Percentiles rank a stretch among this genome's conserved stretches.
Evolutionary conservation across 139 green algal genomes (phyloP).

Genomic region (Ostreobium quekettii): DNA sequence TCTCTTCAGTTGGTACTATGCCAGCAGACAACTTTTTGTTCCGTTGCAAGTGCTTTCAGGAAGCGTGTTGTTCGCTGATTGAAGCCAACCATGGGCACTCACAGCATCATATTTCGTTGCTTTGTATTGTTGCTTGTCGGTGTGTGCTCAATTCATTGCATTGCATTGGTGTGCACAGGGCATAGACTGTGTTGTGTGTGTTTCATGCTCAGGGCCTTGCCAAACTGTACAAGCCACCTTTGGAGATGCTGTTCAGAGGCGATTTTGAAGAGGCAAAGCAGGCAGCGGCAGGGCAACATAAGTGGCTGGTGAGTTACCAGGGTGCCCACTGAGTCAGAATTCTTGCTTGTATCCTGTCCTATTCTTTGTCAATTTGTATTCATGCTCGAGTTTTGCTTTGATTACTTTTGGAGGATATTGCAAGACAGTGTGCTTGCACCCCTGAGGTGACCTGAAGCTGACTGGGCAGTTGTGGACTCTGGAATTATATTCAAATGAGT

Average conservation of each 20-base stretch:
- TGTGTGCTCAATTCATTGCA: too few species aligned
- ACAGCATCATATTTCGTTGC: background rate
- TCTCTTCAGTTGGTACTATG: too few species aligned
- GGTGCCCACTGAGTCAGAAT: too few species aligned
- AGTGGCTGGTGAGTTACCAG: conserved; percentile 8
- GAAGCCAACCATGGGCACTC: background rate
- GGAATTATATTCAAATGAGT: too few species aligned
- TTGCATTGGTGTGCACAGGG: background rate
- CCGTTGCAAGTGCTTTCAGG: background rate
- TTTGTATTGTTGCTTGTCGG: too few species aligned
- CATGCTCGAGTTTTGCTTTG: too few species aligned
- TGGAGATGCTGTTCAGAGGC: conserved; percentile 11
- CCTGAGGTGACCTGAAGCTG: too few species aligned
- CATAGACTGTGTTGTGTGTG: background rate
- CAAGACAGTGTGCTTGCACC: too few species aligned
- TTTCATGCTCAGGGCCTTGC: conserved; percentile 10
- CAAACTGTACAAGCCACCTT: conserved; percentile 9
- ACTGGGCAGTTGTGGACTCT: too few species aligned
- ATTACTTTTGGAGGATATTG: too few species aligned
- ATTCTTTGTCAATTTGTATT: too few species aligned
- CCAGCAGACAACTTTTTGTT: background rate
- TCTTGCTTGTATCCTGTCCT: too few species aligned
- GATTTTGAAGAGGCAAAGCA: conserved; percentile 14
- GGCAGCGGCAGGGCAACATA: background rate
- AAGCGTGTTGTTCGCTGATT: background rate